phyloP scores from a whole-genome alignment of 2,329 filamentous ascomycete species.

The Verticillium klebahnii region DNA sequence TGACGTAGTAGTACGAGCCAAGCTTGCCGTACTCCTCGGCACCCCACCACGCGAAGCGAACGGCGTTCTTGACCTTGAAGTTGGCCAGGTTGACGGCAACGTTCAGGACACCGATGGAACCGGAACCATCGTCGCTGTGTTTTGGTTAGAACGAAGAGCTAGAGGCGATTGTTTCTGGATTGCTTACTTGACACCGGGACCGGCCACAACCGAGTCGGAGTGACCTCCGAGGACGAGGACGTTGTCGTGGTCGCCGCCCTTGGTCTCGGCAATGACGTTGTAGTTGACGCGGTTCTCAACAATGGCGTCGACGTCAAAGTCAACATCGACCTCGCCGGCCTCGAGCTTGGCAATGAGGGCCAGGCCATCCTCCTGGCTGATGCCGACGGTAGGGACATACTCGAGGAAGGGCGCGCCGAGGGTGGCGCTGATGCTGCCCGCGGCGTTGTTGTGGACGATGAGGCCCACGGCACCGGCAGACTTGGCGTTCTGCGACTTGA shows the following conservation, averaged over 20 bases:
- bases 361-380: constrained; percentile 42
- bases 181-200: constrained; percentile 52
- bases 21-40: constrained; percentile 46
- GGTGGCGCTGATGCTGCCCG: constrained; percentile 47
- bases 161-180: not conserved
- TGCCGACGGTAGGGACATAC: constrained; percentile 48
- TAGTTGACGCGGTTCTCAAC: constrained; percentile 42
- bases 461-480: constrained; percentile 51
- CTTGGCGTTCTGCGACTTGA: constrained; percentile 53
- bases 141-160: not conserved
- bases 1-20: constrained; percentile 45
- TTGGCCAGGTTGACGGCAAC: constrained; percentile 37
- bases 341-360: constrained; percentile 23
- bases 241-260: constrained; percentile 41
- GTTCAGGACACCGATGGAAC: constrained; percentile 42
- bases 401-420: constrained; percentile 41
- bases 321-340: constrained; percentile 25
- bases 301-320: constrained; percentile 40
- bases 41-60: constrained; percentile 48
- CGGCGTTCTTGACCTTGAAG: constrained; percentile 41
- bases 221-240: constrained; percentile 43
- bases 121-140: constrained; percentile 51
- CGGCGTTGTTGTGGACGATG: constrained; percentile 59
- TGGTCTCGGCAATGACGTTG: constrained; percentile 47
- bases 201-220: constrained; percentile 42